phyloP scores from a whole-genome alignment of 345 rosid genomes.

The Populus tremula region DNA sequence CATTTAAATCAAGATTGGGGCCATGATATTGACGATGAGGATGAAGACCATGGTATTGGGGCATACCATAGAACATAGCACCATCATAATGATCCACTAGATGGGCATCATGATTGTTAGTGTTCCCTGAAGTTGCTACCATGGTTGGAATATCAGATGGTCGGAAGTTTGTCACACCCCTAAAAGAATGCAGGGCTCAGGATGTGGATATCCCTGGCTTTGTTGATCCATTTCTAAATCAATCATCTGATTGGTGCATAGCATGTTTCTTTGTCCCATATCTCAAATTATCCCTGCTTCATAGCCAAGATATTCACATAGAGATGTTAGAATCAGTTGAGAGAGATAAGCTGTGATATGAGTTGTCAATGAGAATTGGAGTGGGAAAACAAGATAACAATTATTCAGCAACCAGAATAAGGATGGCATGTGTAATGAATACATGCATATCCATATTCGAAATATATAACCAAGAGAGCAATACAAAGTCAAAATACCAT shows the following conservation, averaged over 20 bases:
- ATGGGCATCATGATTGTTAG: conserved; percentile 38
- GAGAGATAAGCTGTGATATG: neutral
- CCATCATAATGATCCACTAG: conserved; percentile 46
- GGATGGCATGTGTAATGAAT: neutral
- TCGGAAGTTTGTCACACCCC: conserved; percentile 46
- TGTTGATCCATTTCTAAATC: conserved; percentile 57
- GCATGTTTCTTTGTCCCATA: conserved; percentile 58
- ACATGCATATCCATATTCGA: neutral
- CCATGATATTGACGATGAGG: conserved; percentile 39
- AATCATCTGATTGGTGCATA: conserved; percentile 39
- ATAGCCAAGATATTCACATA: conserved; percentile 12
- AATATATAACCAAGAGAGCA: neutral
- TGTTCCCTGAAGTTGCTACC: conserved; percentile 36
- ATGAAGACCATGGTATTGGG: conserved; percentile 50
- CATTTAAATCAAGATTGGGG: conserved; percentile 47
- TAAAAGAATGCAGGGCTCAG: conserved; percentile 50
- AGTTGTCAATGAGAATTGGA: neutral
- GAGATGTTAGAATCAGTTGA: conserved; percentile 2
- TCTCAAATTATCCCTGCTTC: conserved; percentile 30
- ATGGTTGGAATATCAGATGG: conserved; percentile 46
- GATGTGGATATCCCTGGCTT: conserved; percentile 37
- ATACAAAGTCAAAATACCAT: neutral
- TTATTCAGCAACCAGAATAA: neutral
- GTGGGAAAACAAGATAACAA: neutral
- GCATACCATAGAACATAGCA: conserved; percentile 43